Evolutionary conservation across 805 yeast species (phyloP), one percentile per base, ranked within the genome.

Genomic region (Cyberlindnera subsufficiens): DNA sequence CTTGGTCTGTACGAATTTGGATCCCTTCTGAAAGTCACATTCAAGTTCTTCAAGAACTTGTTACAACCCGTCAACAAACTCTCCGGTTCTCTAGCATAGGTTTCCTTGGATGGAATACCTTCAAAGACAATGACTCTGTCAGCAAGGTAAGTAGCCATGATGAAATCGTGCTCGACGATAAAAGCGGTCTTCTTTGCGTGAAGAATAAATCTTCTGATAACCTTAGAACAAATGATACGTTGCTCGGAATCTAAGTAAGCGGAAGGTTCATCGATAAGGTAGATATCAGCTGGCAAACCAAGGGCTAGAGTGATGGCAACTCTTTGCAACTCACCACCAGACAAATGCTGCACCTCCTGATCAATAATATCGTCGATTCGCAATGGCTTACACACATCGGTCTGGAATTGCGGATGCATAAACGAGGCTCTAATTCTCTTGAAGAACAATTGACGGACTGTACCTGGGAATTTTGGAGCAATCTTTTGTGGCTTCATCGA

Each of bases 261-360:
- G 49, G 97, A 89, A 38, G 99, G 99, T 71, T 93, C 99, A 68
- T 93, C 99, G 56, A 93, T 93, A 64, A 93, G 77, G 65, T 93
- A 93, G 54, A 93, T 86, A 67, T 93, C 99, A 25, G 99, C 98
- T 16, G 86, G 86, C 39, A 83, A 71, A 78, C 99, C 99, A 47
- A 93, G 75, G 5, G 98, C 82, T 64, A 93, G 76, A 31, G 89
- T 95, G 68, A 93, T 91, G 51, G 99, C 99, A 47, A 93, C 99
- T 75, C 99, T 85, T 73, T 93, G 99, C 73, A 93, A 77, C 74
- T 93, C 99, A 81, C 99, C 99, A 73, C 99, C 99, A 38, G 97
- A 90, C 67, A 93, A 74, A 58, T 88, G 87, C 72, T 88, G 96
- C 41, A 93, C 99, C 70, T 93, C 98, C 67, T 93, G 96, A 68